Base-by-base conservation (phyloP, 2,329 filamentous ascomycete genomes). In the Exophiala spinifera region DNA sequence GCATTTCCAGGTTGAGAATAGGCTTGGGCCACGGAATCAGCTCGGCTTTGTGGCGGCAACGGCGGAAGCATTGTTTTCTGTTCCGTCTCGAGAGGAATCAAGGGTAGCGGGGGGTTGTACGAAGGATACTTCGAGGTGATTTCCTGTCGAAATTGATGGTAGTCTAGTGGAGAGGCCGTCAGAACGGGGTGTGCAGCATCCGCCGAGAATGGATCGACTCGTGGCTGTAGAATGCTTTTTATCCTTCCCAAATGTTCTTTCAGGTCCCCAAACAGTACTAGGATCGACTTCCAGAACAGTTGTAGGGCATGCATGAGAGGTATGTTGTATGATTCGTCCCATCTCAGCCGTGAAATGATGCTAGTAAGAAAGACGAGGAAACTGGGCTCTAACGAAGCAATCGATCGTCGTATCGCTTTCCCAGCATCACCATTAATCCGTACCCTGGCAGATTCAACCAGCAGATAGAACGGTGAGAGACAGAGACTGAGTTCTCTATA, bases 111-210 rank as follows among this genome's bases (percentile, higher is more conserved):
- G 2, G 94, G 91, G 55, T 95, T 87, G 69, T 99, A 99, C 2
- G 94, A 89, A 10, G 94, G 94, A 69, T 99, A 99, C 72, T 99
- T 99, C 1, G 92, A 96, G 14, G 88, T 95, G 55, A 99, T 92
- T 69, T 99, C 94, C 69, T 96, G 92, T 33, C 94, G 86, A 67
- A 99, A 99, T 19, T 91, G 81, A 68, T 99, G 92, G 67, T 99
- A 99, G 66, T 99, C 94, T 10, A 99, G 76, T 3, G 94, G 94
- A 1, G 92, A 96, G 3, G 94, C 92, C 1, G 89, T 95, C 57
- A 99, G 92, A 42, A 88, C 54, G 11, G 63, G 63, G 36, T 62
- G 61, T 23, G 77, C n/a, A 86, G 86, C 62, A 88, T 86, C 47
- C 84, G 82, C 63, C 85, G 84, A 37, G 70, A 73, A 58, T 77